Conservation (phyloP, 805 yeast genomes). For the Middelhovenomyces tepae region DNA sequence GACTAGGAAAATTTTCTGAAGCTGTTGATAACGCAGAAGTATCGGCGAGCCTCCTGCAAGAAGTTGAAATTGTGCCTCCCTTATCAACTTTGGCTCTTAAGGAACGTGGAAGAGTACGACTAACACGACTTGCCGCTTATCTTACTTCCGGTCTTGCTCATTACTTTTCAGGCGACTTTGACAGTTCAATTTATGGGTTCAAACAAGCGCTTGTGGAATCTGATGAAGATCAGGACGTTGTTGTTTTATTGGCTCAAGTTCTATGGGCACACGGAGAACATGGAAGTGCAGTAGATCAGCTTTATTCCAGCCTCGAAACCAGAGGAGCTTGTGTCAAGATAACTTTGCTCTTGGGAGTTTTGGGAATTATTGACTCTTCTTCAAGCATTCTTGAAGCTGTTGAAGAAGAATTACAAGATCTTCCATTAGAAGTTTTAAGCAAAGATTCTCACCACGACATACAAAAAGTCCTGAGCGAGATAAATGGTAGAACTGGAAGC, state of each 20-base stretch:
- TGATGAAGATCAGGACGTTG: slow-evolving; percentile 54
- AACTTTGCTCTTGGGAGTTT: slow-evolving; percentile 70
- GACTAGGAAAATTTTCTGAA: slow-evolving; percentile 41
- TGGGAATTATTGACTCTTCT: slow-evolving; percentile 52
- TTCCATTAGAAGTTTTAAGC: slow-evolving; percentile 39
- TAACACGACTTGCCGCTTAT: slow-evolving; percentile 42
- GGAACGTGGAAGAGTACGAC: slow-evolving; percentile 33
- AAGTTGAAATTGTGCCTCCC: neutral
- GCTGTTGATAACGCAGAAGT: slow-evolving; percentile 54
- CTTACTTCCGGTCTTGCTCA: slow-evolving; percentile 64
- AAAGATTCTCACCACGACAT: slow-evolving; percentile 46
- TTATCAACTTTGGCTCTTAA: slow-evolving; percentile 42
- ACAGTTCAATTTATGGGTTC: slow-evolving; percentile 58
- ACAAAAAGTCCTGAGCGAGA: slow-evolving; percentile 49
- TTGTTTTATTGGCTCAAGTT: slow-evolving; percentile 68
- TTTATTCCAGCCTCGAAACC: slow-evolving; percentile 54
- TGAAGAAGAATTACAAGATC: slow-evolving; percentile 50
- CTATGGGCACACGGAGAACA: slow-evolving; percentile 70
- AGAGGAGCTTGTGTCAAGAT: slow-evolving; percentile 60
- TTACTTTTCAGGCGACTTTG: slow-evolving; percentile 57
- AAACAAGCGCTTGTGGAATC: slow-evolving; percentile 49
- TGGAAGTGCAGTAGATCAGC: slow-evolving; percentile 76
- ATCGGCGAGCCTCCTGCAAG: neutral
- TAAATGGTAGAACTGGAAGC: slow-evolving; percentile 35
- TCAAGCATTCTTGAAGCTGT: slow-evolving; percentile 54